Percentiles rank a stretch among this genome's conserved stretches.
Evolutionary conservation across 2,329 filamentous ascomycete species (phyloP).

Genomic region (Elsinoe ampelina): DNA sequence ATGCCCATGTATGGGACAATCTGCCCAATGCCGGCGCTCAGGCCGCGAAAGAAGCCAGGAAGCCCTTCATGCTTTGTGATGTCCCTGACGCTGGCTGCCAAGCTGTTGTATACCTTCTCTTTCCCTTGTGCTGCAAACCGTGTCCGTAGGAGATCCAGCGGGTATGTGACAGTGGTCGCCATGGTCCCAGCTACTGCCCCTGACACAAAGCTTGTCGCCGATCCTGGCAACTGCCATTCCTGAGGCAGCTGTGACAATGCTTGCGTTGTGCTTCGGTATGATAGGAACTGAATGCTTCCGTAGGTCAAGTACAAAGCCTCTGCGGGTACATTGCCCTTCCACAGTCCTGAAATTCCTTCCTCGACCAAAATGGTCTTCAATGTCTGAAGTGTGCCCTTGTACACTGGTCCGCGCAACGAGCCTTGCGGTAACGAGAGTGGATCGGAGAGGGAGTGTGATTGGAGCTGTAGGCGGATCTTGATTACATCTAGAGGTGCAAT

Average conservation of each 20-base stretch:
- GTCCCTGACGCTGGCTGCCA: slow-evolving; percentile 58
- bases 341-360: slow-evolving; percentile 77
- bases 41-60: slow-evolving; percentile 77
- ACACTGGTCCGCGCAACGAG: slow-evolving; percentile 37
- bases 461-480: slow-evolving; percentile 94
- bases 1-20: slow-evolving; percentile 96
- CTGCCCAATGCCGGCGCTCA: slow-evolving; percentile 71
- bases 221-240: slow-evolving; percentile 46
- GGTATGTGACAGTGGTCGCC: slow-evolving; percentile 79
- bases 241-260: slow-evolving; percentile 48
- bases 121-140: slow-evolving; percentile 91
- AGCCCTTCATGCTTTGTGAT: slow-evolving; percentile 69
- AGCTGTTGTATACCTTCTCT: slow-evolving; percentile 65
- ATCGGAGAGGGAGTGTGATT: slow-evolving; percentile 74
- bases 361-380: slow-evolving; percentile 58
- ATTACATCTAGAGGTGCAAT: slow-evolving; percentile 93
- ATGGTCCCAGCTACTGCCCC: slow-evolving; percentile 74
- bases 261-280: slow-evolving; percentile 68
- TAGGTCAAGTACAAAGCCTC: slow-evolving; percentile 92
- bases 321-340: slow-evolving; percentile 96
- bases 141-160: slow-evolving; percentile 83
- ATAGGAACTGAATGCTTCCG: slow-evolving; percentile 77
- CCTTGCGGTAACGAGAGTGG: slow-evolving; percentile 48
- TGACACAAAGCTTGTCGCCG: slow-evolving; percentile 70
- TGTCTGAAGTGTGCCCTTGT: slow-evolving; percentile 70